Base-by-base conservation (phyloP, 2,329 filamentous ascomycete genomes). In the Fonsecaea nubica region DNA sequence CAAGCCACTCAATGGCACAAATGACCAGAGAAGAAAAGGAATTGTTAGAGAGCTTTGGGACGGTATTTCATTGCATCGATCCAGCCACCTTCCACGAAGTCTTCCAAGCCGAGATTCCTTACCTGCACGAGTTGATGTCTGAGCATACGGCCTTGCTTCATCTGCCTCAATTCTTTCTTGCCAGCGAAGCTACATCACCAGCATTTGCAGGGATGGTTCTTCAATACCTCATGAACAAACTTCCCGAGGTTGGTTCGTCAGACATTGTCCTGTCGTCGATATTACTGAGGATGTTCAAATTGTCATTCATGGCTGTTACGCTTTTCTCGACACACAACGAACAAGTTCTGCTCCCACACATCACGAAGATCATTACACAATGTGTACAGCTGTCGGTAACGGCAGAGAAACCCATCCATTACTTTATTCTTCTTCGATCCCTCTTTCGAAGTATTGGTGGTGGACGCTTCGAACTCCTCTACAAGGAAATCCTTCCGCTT, bases 261-360 rank as follows among this genome's bases (percentile, higher is more conserved):
- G 93, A 99, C 78, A 89, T 95, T 61, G 93, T 92, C 76, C 96
- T 94, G 78, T 94, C 95, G 0, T 94, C 93, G 5, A 97, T 99
- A 56, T 81, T 99, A 38, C 82, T 99, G 58, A 87, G 96, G 63
- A 87, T 99, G 59, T 99, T 98, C 82, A 99, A 99, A 80, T 81
- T 99, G 58, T 96, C 94, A 0, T 99, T 99, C 78, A 99, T 99
- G 95, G 96, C 96, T 0, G 95, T 99, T 45, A 99, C 95, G 0
- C 84, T 99, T 1, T 99, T 99, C 77, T 93, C 93, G 0, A 85
- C 87, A 8, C 93, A 97, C 75, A 99, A 99, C 74, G 95, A 99
- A 79, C 91, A 95, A 76, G 93, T 99, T 2, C 84, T 99, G 13
- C 84, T 98, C 61, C 96, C 96, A 0, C 95, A 99, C 77, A 94